Conservation (phyloP, 495 filamentous ascomycete genomes). For the Cladorrhinum samala region DNA sequence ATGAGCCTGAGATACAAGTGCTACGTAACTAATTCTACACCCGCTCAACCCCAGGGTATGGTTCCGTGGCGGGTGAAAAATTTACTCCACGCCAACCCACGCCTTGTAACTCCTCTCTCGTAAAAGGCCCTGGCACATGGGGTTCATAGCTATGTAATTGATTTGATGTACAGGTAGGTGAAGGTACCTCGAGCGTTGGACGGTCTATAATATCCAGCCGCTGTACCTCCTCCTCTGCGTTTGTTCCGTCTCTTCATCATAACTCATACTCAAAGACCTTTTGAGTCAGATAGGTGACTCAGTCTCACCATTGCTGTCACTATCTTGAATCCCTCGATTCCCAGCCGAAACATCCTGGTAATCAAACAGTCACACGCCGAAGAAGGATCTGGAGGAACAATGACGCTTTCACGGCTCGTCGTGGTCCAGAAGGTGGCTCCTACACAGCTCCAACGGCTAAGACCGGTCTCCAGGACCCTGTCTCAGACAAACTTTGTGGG, state of each 20-base stretch:
- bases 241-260: neutral
- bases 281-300: neutral
- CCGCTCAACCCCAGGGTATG: too few relatives aligned
- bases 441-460: too few relatives aligned
- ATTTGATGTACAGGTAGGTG: too few relatives aligned
- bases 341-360: too few relatives aligned
- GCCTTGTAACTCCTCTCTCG: neutral
- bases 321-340: too few relatives aligned
- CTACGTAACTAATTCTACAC: too few relatives aligned
- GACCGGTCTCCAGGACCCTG: neutral
- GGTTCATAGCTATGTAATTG: neutral
- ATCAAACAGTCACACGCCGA: too few relatives aligned
- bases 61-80: neutral
- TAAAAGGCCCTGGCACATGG: neutral
- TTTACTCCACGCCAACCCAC: neutral
- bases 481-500: neutral
- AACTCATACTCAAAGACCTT: neutral
- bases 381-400: too few relatives aligned
- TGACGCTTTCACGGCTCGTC: constrained; percentile 10
- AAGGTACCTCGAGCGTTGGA: neutral
- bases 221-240: neutral
- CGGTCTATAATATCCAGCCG: neutral
- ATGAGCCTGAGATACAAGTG: too few relatives aligned
- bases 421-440: neutral
- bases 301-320: too few relatives aligned